Evolutionary conservation across 495 filamentous ascomycete species (phyloP).

Genomic region (Penicillium pulvis): DNA sequence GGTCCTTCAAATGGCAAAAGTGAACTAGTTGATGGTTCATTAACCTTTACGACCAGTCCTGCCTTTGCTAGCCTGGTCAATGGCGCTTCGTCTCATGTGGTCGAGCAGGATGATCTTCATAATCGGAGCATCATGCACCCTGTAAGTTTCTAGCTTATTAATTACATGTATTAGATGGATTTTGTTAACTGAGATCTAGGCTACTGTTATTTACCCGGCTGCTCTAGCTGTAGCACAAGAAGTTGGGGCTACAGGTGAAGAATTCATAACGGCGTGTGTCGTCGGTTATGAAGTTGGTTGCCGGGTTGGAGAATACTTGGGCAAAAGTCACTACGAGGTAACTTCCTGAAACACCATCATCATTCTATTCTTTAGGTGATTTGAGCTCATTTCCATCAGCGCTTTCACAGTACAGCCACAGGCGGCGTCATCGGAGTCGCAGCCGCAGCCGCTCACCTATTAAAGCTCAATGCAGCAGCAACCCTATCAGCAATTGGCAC

Average conservation of each 20-base stretch:
- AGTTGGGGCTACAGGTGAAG: slow-evolving; percentile 29
- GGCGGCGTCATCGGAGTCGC: slow-evolving; percentile 37
- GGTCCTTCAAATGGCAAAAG: slow-evolving; percentile 34
- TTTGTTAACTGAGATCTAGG: slow-evolving; percentile 15
- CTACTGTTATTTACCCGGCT: slow-evolving; percentile 38
- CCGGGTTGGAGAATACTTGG: slow-evolving; percentile 35
- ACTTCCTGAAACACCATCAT: neutral
- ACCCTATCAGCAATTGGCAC: slow-evolving; percentile 37
- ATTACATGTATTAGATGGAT: neutral
- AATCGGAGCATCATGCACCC: slow-evolving; percentile 44
- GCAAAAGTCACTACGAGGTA: slow-evolving; percentile 40
- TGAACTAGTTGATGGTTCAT: slow-evolving; percentile 33
- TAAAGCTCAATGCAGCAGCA: slow-evolving; percentile 25
- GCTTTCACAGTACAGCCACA: slow-evolving; percentile 39
- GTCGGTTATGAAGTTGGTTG: slow-evolving; percentile 41
- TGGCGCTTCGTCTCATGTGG: slow-evolving; percentile 39
- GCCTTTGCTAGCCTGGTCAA: slow-evolving; percentile 41
- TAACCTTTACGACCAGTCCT: slow-evolving; percentile 26
- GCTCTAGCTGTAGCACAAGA: slow-evolving; percentile 40
- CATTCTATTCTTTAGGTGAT: neutral
- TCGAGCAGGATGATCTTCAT: slow-evolving; percentile 44
- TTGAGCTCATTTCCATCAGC: slow-evolving; percentile 20
- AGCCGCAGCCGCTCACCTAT: slow-evolving; percentile 30
- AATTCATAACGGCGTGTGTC: slow-evolving; percentile 39
- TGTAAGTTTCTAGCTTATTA: slow-evolving; percentile 17